These are phyloP conservation scores for Fusarium anguioides DNA, from an alignment of 2,329 filamentous ascomycete genomes.

Conservation along the genomic window DNA sequence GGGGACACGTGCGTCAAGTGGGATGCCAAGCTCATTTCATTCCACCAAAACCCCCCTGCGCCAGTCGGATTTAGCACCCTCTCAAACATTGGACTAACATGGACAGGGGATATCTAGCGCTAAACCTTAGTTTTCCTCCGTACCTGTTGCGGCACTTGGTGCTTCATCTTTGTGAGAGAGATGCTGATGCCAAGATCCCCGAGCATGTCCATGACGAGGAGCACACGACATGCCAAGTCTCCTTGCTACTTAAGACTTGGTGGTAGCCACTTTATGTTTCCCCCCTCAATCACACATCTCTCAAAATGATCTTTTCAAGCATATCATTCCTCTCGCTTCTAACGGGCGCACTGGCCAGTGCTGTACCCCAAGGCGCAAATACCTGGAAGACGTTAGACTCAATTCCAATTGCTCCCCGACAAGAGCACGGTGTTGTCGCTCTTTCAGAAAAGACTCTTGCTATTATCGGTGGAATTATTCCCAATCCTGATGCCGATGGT, in stretches of 20 bases:
- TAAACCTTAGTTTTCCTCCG: conserved; percentile 5
- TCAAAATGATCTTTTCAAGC: conserved; percentile 8
- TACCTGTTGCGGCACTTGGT: conserved; percentile 16
- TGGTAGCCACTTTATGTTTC: conserved; percentile 3
- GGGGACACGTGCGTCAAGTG: conserved; percentile 11
- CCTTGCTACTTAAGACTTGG: conserved; percentile 12
- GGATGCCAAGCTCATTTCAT: conserved; percentile 8
- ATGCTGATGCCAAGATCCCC: conserved; percentile 18
- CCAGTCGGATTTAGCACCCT: conserved; percentile 14
- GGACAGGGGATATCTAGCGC: not conserved
- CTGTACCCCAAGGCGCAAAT: conserved; percentile 3
- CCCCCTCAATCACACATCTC: not conserved
- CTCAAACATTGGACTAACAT: too few species aligned
- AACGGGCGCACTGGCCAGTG: conserved; percentile 11
- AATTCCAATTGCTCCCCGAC: conserved; percentile 41
- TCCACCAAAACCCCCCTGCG: conserved; percentile 18
- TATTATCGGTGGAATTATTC: conserved; percentile 45
- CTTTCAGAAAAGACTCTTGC: conserved; percentile 40
- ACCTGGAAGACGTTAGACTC: conserved; percentile 40
- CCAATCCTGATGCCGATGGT: conserved; percentile 17
- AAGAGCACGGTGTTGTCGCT: conserved; percentile 45
- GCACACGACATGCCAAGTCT: not conserved
- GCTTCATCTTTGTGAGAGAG: conserved; percentile 27
- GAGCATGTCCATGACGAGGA: conserved; percentile 20
- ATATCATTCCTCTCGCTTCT: conserved; percentile 4